Conservation (phyloP, 345 rosid species). For the Raphanus raphanistrum region DNA sequence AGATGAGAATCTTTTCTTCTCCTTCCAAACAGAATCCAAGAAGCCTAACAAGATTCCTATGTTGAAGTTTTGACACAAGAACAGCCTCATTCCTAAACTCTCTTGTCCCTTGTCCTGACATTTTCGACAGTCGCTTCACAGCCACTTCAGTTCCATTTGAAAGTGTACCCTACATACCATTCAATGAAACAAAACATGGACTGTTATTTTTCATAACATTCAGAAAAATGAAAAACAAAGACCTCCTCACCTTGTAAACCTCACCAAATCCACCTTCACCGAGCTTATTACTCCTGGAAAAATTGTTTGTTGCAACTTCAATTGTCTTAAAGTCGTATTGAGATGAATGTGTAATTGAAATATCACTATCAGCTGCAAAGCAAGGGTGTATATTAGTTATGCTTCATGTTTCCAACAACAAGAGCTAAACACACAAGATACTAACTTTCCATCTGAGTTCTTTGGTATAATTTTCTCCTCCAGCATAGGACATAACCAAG, state of each 20-base stretch:
- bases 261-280: neutral
- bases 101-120: neutral
- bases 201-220: neutral
- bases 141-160: neutral
- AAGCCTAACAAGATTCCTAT: neutral
- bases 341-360: neutral
- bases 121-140: neutral
- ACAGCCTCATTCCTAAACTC: neutral
- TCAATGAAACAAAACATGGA: neutral
- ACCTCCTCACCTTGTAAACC: neutral
- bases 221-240: neutral
- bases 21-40: neutral
- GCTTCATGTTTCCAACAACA: neutral
- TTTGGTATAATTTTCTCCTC: neutral
- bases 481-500: neutral
- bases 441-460: neutral
- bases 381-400: neutral
- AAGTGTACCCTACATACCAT: neutral
- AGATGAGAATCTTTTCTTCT: neutral
- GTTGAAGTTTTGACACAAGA: neutral
- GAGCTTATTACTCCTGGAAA: neutral
- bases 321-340: neutral
- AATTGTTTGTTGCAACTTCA: neutral
- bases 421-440: neutral
- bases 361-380: neutral